Evolutionary conservation across 805 yeast species (phyloP), one percentile per base, ranked within the genome.

Genomic region (Candida insectorum): DNA sequence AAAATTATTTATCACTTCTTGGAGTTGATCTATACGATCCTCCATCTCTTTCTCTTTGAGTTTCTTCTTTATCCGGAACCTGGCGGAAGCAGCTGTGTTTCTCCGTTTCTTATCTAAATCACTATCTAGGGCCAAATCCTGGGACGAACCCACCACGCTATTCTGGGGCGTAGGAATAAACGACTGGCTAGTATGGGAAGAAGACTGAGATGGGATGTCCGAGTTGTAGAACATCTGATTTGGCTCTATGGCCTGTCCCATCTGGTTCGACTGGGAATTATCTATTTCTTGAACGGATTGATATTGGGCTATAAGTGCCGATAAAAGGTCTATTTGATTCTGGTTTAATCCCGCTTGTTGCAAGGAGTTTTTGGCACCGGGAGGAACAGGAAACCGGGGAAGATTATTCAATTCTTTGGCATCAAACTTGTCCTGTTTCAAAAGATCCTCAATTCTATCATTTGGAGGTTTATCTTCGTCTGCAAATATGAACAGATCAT

Each of bases 401-500:
- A 79, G 48, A 26, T 60, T 54, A 28, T 29, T 40, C 16, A 43
- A 26, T 17, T 36, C 34, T n/a, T 22, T 13, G n/a, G 22, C 32
- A 9, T 20, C 15, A 8, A 7, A 5, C 13, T 18, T 8, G n/a
- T 12, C 15, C 16, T 6, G 12, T 13, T 42, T 34, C 30, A 34
- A 41, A 21, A 43, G 33, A 6, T 31, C 43, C 16, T 47, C 40
- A 14, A 31, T 36, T 14, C 40, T 35, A 14, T 44, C 40, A 39
- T 39, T 61, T 26, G 54, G 69, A 1, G 81, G 81, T 51, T 82
- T 82, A 22, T 83, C 91, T 49, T 85, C 93, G 51, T 84, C 93
- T 1, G 91, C 87, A 51, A 84, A 84, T 2, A 84, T 73, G 45
- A 84, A 84, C 2, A 85, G 73, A 39, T 82, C 89, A 47, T 83